phyloP scores from a whole-genome alignment of 176 grass and related monocot genomes.

The Rhipidocladum racemiflorum region DNA sequence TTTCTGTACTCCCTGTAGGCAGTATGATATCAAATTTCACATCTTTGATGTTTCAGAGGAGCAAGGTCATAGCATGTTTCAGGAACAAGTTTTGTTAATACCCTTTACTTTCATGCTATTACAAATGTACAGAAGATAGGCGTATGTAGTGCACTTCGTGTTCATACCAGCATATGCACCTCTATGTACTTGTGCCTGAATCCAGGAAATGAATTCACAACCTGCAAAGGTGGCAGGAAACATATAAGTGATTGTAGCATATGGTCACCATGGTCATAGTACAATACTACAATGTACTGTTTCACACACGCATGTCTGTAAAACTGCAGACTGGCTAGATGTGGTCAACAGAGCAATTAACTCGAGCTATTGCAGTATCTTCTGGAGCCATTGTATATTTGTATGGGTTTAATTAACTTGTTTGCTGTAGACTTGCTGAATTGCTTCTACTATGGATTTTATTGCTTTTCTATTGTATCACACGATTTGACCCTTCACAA shows the following conservation, averaged over 20 bases:
- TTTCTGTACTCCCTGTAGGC: background rate
- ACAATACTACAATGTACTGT: background rate
- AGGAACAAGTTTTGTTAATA: conserved; percentile 21
- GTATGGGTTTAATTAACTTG: conserved; percentile 1
- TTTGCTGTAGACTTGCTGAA: conserved; percentile 1
- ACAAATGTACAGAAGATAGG: background rate
- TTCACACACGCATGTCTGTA: conserved; percentile 10
- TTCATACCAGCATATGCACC: background rate
- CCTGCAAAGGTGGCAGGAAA: conserved; percentile 3
- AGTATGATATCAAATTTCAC: conserved; percentile 13
- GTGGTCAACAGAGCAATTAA: conserved; percentile 4
- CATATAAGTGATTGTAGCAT: background rate
- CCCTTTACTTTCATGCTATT: conserved; percentile 20
- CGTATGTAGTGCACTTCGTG: background rate
- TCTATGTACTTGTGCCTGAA: conserved; percentile 1
- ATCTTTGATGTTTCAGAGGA: conserved; percentile 31
- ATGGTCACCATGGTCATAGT: conserved; percentile 3
- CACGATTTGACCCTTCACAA: conserved; percentile 1
- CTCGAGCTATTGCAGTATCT: background rate
- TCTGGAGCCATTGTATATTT: background rate
- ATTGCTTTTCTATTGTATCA: conserved; percentile 9
- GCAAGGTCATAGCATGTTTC: conserved; percentile 1
- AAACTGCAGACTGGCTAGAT: background rate
- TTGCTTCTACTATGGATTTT: background rate
- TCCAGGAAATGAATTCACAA: conserved; percentile 22